A percentile compares a stretch with the other conserved stretches of the same genome.
phyloP scores from a whole-genome alignment of 140 eudicot species.

The Ambrosia hybrid region DNA sequence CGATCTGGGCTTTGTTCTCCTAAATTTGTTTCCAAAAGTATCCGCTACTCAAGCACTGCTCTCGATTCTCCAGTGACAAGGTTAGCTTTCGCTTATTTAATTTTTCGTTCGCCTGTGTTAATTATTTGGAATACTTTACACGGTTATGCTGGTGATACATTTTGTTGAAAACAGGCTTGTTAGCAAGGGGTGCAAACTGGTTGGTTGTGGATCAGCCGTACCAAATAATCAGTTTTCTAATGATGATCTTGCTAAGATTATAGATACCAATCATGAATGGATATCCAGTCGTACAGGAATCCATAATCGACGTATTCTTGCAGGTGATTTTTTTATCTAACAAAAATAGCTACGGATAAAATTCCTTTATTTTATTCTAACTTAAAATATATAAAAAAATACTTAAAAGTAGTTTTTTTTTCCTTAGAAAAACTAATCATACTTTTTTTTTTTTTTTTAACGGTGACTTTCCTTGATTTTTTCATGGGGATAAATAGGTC shows the following conservation, averaged over 20 bases:
- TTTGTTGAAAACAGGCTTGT: slow-evolving; percentile 33
- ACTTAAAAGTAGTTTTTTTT: too few species aligned
- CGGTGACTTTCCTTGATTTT: too few species aligned
- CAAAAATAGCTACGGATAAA: too few species aligned
- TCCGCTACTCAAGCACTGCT: slow-evolving; percentile 41
- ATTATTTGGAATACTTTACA: not conserved
- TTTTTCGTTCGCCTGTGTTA: not conserved
- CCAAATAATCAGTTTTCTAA: slow-evolving; percentile 51
- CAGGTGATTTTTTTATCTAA: slow-evolving; percentile 38
- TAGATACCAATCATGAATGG: slow-evolving; percentile 85
- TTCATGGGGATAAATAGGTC: too few species aligned
- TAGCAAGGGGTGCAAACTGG: slow-evolving; percentile 67
- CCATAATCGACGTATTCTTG: slow-evolving; percentile 59
- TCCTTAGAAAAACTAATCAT: too few species aligned
- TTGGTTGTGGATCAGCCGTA: slow-evolving; percentile 93
- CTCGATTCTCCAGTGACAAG: slow-evolving; percentile 32
- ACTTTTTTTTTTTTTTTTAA: too few species aligned
- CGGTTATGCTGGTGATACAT: too few species aligned
- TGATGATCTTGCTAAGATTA: slow-evolving; percentile 62
- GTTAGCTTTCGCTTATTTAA: slow-evolving; percentile 22
- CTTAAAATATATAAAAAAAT: too few species aligned
- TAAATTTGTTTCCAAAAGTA: slow-evolving; percentile 36
- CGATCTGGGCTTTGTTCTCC: slow-evolving; percentile 42
- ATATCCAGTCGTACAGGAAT: slow-evolving; percentile 73
- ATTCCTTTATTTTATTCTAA: too few species aligned